phyloP scores from a whole-genome alignment of 1,284 basidiomycete genomes.

The Tilletia walkeri region DNA sequence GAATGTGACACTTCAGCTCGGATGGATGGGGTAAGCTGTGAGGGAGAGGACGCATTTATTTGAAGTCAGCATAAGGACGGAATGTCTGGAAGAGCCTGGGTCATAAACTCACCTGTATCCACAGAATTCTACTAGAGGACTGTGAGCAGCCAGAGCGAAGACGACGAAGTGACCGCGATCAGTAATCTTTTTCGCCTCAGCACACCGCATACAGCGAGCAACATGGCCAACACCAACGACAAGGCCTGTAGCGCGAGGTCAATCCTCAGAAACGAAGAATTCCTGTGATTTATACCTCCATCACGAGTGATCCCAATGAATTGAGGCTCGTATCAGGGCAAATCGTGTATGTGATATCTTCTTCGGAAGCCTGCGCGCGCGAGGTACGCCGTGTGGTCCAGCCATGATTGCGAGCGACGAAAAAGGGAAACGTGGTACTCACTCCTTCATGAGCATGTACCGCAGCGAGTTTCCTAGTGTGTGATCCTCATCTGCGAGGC shows the following conservation, averaged over 20 bases:
- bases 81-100: too few relatives aligned
- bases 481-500: slow-evolving; percentile 88
- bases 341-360: slow-evolving; percentile 24
- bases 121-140: slow-evolving; percentile 97
- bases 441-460: slow-evolving; percentile 99
- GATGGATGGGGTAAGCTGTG: slow-evolving; percentile 89
- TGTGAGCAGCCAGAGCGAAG: slow-evolving; percentile 55
- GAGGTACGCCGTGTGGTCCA: neutral
- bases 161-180: neutral
- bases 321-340: slow-evolving; percentile 20
- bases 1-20: slow-evolving; percentile 89
- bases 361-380: slow-evolving; percentile 1
- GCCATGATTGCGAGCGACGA: neutral
- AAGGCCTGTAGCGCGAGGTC: slow-evolving; percentile 3
- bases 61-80: too few relatives aligned
- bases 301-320: slow-evolving; percentile 9
- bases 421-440: slow-evolving; percentile 44
- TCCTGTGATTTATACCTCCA: slow-evolving; percentile 49
- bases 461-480: slow-evolving; percentile 90
- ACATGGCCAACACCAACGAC: neutral
- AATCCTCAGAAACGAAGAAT: slow-evolving; percentile 57
- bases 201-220: too few relatives aligned
- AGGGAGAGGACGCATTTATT: slow-evolving; percentile 20
- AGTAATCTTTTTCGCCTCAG: neutral
- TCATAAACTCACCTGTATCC: slow-evolving; percentile 75